A percentile compares a stretch with the other conserved stretches of the same genome.
phyloP scores from a whole-genome alignment of 2,329 filamentous ascomycete species.

The Neocatenulostroma microsporum region DNA sequence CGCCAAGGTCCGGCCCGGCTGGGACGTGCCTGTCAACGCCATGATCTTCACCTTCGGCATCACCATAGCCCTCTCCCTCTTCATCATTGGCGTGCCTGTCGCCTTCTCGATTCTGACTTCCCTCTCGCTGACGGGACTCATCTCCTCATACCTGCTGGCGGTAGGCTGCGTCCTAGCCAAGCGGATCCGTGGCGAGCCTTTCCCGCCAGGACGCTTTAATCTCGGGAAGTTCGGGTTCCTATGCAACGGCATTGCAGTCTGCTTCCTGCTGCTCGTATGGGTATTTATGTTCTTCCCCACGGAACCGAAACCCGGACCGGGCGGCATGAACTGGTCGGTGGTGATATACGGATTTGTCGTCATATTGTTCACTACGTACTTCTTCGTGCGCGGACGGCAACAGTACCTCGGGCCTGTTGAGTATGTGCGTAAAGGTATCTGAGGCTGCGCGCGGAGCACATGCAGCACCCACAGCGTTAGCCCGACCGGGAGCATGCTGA shows the following conservation, averaged over 20 bases:
- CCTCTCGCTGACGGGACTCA: conserved; percentile 11
- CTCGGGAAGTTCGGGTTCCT: conserved; percentile 13
- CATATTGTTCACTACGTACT: conserved; percentile 14
- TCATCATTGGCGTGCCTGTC: conserved; percentile 14
- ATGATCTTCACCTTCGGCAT: conserved; percentile 11
- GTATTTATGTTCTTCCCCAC: conserved; percentile 15
- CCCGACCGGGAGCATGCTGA: too few species aligned
- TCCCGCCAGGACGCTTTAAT: conserved; percentile 14
- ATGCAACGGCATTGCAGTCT: conserved; percentile 12
- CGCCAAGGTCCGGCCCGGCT: conserved; percentile 11
- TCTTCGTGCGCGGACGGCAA: conserved; percentile 11
- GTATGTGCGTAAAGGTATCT: conserved; percentile 11
- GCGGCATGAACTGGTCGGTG: conserved; percentile 16
- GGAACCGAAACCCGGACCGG: conserved; percentile 8
- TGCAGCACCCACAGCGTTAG: too few species aligned
- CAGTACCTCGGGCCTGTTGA: conserved; percentile 17
- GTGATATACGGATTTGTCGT: conserved; percentile 15
- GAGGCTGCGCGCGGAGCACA: too few species aligned
- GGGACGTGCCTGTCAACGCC: conserved; percentile 14
- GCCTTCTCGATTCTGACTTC: conserved; percentile 16
- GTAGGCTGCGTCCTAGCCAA: conserved; percentile 13
- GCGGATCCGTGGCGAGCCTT: conserved; percentile 11
- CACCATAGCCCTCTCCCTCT: conserved; percentile 12
- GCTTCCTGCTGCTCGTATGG: conserved; percentile 10
- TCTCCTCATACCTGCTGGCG: conserved; percentile 15